phyloP scores from a whole-genome alignment of 768 basidiomycete species.

The Podaxis carcinomalis region DNA sequence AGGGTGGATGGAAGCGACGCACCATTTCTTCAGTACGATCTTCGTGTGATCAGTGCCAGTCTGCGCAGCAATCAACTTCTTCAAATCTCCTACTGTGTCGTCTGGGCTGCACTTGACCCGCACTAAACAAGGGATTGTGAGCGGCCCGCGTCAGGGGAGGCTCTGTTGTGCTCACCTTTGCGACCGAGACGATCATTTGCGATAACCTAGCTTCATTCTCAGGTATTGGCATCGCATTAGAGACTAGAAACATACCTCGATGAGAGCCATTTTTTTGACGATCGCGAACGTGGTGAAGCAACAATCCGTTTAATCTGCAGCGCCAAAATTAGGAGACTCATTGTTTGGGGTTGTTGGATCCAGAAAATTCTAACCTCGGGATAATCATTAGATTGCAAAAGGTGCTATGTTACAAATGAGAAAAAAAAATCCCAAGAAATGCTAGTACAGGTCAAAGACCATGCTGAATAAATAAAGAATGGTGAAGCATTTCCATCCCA shows the following conservation, averaged over 20 bases:
- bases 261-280: conserved; percentile 39
- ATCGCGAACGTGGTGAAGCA: not conserved
- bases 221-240: conserved; percentile 3
- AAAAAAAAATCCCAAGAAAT: not conserved
- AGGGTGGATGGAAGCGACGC: conserved; percentile 19
- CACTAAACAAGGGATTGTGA: conserved; percentile 44
- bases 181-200: conserved; percentile 94
- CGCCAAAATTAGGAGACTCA: not conserved
- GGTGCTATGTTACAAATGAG: not conserved
- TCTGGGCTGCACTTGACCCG: conserved; percentile 94
- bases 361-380: not conserved
- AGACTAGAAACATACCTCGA: conserved; percentile 37
- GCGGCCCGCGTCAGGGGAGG: not conserved
- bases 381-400: not conserved
- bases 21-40: conserved; percentile 98
- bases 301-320: too few species aligned
- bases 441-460: not conserved
- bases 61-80: conserved; percentile 95
- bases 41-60: conserved; percentile 83
- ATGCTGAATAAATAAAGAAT: not conserved
- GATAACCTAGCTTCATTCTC: conserved; percentile 56
- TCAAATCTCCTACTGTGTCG: conserved; percentile 96
- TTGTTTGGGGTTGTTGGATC: not conserved
- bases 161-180: conserved; percentile 56
- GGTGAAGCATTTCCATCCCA: not conserved